Evolutionary conservation across 1,284 basidiomycete species (phyloP).

Genomic region (Puccinia horiana): DNA sequence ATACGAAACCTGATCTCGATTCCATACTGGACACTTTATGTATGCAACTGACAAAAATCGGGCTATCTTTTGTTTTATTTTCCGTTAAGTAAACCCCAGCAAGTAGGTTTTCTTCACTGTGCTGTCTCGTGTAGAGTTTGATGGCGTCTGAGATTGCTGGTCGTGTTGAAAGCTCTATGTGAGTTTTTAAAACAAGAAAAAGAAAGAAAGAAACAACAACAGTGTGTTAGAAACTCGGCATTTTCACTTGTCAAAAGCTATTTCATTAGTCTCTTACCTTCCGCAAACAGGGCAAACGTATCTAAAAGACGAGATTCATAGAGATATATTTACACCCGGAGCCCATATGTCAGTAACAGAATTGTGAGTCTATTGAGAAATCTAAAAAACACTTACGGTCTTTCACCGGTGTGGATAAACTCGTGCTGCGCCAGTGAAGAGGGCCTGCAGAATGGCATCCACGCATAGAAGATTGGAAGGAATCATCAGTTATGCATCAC

Average conservation of each 20-base stretch:
- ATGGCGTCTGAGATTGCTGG: slow-evolving; percentile 47
- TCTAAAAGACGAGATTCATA: background rate
- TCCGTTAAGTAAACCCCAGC: background rate
- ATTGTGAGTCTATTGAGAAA: too few relatives aligned
- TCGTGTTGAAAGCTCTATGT: slow-evolving; percentile 47
- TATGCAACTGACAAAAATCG: background rate
- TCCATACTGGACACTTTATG: background rate
- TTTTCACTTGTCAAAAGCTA: background rate
- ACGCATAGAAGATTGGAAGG: background rate
- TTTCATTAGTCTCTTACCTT: slow-evolving; percentile 21
- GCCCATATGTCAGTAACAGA: background rate
- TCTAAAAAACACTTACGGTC: slow-evolving; percentile 30
- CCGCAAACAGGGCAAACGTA: slow-evolving; percentile 46
- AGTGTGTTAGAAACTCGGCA: background rate
- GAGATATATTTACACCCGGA: background rate
- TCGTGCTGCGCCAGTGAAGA: slow-evolving; percentile 49
- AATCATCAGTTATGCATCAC: background rate
- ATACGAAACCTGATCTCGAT: background rate
- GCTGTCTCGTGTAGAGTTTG: slow-evolving; percentile 42
- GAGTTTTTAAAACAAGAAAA: background rate
- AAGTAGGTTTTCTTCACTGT: slow-evolving; percentile 2
- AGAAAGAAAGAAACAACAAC: background rate
- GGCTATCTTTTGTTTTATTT: background rate
- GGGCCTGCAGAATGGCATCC: slow-evolving; percentile 15
- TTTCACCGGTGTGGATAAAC: slow-evolving; percentile 48